Evolutionary conservation across 2,329 filamentous ascomycete species (phyloP), one percentile per base, ranked within the genome.

Genomic region (Cercospora sojina): DNA sequence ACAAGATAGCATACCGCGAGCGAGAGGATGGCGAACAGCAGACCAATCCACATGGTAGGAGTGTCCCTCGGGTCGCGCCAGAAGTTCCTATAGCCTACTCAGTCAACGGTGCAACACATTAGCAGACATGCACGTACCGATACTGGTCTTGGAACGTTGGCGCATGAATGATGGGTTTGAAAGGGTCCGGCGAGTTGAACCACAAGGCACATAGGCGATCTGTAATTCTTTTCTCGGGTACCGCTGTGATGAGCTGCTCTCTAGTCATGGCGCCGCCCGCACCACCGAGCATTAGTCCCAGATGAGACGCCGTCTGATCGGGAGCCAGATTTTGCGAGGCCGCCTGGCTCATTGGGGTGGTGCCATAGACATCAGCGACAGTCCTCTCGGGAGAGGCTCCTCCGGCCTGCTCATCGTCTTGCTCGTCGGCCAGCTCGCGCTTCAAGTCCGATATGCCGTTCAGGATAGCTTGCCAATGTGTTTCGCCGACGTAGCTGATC

Each of bases 401-500:
- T 3, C 73, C 71, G 2, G 72, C 67, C 29, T 49, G 38, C 41
- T 69, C 66, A 12, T 71, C 71, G 2, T 72, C 71, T 25, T 71
- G 68, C 8, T 74, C 73, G 16, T 75, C 72, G 2, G 68, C 74
- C 4, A 78, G 68, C 25, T 77, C 74, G 13, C 73, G 69, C 63
- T 77, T 77, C 51, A 78, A 57, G 6, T 77, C 76, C 27, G 71
- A 73, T 31, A 78, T 78, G 78, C 93, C 91, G 72, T 87, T 84
- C 63, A 96, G 81, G 62, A 96, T 87, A 43, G 89, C 87, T 73
- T 91, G 89, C 92, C 92, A 96, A 78, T 95, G 91, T 64, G 91
- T 89, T 70, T 92, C 90, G 64, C 91, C 92, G 68, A 94, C 83
- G 76, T 95, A 96, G 80, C 91, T 87, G 25, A 90, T 90, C 77